These are phyloP conservation scores for Pigoraptor vietnamica DNA, from an alignment of 78 protist genomes.

Conservation along the genomic window DNA sequence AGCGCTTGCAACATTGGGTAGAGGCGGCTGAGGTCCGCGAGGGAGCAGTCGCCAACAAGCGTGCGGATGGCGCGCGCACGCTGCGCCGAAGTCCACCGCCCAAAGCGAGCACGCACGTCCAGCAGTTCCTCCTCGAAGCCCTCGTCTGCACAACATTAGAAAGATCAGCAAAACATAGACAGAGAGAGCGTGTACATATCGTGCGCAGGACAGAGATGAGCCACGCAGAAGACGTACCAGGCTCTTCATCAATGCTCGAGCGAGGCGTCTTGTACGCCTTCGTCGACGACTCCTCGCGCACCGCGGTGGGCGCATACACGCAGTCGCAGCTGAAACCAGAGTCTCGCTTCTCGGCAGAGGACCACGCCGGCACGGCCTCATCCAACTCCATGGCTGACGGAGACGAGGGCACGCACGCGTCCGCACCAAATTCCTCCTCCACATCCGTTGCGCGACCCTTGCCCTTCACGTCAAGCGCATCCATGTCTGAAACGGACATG, in stretches of 20 bases:
- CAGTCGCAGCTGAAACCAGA: neutral
- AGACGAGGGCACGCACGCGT: too few relatives aligned
- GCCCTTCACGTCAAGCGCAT: neutral
- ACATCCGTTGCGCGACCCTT: neutral
- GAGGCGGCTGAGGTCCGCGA: neutral
- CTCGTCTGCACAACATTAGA: neutral
- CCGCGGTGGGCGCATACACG: too few relatives aligned
- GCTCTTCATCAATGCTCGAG: too few relatives aligned
- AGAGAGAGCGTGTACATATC: too few relatives aligned
- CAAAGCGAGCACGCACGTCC: neutral
- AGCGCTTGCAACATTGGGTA: neutral
- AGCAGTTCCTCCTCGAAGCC: neutral
- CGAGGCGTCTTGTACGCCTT: too few relatives aligned
- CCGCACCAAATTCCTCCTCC: neutral
- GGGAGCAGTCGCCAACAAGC: neutral
- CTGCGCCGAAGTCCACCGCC: neutral
- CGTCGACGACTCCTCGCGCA: too few relatives aligned
- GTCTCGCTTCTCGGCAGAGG: neutral
- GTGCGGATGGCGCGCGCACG: neutral
- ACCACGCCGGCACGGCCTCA: too few relatives aligned
- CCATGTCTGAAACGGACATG: neutral
- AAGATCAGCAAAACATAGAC: too few relatives aligned
- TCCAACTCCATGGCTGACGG: too few relatives aligned
- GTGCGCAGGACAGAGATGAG: too few relatives aligned
- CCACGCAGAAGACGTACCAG: too few relatives aligned